phyloP scores from a whole-genome alignment of 225 moss, liverwort and hornwort species.

The Physcomitrium patens region DNA sequence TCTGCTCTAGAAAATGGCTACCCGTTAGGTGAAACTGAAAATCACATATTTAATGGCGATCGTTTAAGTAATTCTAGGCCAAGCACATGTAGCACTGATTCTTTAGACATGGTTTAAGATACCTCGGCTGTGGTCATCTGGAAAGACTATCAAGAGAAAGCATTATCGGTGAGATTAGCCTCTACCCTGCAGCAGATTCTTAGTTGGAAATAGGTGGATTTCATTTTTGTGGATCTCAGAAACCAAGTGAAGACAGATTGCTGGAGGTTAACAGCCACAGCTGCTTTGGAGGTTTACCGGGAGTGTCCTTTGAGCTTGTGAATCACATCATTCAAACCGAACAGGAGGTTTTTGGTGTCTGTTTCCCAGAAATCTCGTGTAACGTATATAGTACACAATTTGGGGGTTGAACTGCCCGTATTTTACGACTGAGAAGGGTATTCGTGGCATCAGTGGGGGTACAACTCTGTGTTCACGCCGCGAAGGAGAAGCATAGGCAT shows the following conservation, averaged over 20 bases:
- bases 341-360: conserved; percentile 12
- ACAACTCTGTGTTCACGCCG: background rate
- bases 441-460: background rate
- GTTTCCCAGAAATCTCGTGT: conserved; percentile 19
- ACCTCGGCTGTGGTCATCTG: conserved; percentile 39
- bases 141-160: background rate
- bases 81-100: conserved; percentile 46
- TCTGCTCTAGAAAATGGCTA: conserved; percentile 37
- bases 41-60: conserved; percentile 36
- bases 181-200: background rate
- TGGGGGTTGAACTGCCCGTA: background rate
- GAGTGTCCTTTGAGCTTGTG: conserved; percentile 15
- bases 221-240: conserved; percentile 31
- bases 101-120: conserved; percentile 39
- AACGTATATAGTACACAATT: conserved; percentile 17
- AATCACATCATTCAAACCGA: conserved; percentile 20
- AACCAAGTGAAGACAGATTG: conserved; percentile 13
- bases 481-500: conserved; percentile 5
- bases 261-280: conserved; percentile 22
- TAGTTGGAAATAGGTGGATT: conserved; percentile 25
- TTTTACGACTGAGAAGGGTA: background rate
- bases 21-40: conserved; percentile 27
- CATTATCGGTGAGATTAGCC: background rate
- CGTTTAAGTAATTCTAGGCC: conserved; percentile 37
- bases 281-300: background rate